Conservation (phyloP, 371 early-diverging fungal species). For the Fennellomyces sp. region DNA sequence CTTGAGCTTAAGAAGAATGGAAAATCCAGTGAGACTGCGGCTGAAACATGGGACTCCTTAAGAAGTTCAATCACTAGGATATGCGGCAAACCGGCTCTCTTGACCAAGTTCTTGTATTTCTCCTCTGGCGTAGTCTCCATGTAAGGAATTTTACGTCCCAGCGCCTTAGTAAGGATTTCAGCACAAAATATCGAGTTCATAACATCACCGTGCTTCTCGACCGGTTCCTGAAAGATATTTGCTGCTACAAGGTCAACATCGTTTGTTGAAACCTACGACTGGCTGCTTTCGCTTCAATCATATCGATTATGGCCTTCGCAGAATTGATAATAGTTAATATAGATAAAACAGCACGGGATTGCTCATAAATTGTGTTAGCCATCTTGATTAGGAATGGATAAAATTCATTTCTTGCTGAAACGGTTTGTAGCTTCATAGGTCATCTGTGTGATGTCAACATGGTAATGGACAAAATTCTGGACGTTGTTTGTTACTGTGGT, state of each 20-base stretch:
- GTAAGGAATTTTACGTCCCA: slow-evolving; percentile 10
- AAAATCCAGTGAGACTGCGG: background rate
- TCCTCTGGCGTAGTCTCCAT: no score
- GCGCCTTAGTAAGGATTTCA: slow-evolving; percentile 4
- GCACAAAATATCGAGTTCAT: slow-evolving; percentile 6
- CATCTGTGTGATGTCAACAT: background rate
- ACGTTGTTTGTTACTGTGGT: no score
- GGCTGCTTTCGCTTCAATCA: background rate
- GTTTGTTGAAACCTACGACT: slow-evolving; percentile 16
- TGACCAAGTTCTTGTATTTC: background rate
- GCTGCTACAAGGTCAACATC: slow-evolving; percentile 15
- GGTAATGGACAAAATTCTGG: slow-evolving; percentile 17
- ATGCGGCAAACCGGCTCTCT: background rate
- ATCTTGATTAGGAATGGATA: slow-evolving; percentile 14
- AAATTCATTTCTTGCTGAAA: slow-evolving; percentile 8
- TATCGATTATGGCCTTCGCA: slow-evolving; percentile 2
- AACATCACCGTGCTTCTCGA: slow-evolving; percentile 15
- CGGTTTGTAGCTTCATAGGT: no score
- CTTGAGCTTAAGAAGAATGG: slow-evolving; percentile 7
- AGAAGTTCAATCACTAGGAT: background rate
- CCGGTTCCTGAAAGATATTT: slow-evolving; percentile 8
- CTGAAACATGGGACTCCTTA: no score
- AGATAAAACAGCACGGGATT: slow-evolving; percentile 17
- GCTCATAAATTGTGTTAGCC: slow-evolving; percentile 26
- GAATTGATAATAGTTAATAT: slow-evolving; percentile 5